Evolutionary conservation across 495 filamentous ascomycete species (phyloP).

Genomic region (Aspergillus conjunctus): DNA sequence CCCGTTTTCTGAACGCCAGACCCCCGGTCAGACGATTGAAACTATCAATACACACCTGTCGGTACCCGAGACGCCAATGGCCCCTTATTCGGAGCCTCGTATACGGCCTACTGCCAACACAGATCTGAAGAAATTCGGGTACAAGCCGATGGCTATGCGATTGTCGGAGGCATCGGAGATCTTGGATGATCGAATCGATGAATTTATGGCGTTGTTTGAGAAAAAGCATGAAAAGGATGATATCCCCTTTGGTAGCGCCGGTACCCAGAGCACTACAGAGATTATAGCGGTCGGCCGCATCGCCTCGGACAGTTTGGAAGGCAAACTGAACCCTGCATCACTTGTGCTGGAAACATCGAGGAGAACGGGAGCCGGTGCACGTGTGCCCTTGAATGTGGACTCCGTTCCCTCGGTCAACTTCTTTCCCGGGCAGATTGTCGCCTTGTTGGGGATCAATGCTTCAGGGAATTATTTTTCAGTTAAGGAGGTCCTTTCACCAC

Average conservation of each 20-base stretch:
- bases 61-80: slow-evolving; percentile 67
- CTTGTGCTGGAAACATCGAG: slow-evolving; percentile 86
- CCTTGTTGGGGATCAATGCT: slow-evolving; percentile 81
- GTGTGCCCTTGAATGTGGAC: slow-evolving; percentile 78
- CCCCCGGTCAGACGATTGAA: slow-evolving; percentile 79
- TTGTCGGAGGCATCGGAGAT: slow-evolving; percentile 89
- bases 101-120: slow-evolving; percentile 80
- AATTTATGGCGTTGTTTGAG: slow-evolving; percentile 72
- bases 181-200: slow-evolving; percentile 92
- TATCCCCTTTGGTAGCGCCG: slow-evolving; percentile 82
- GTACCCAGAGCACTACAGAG: slow-evolving; percentile 78
- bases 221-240: slow-evolving; percentile 75
- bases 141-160: slow-evolving; percentile 92
- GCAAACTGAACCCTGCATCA: slow-evolving; percentile 79
- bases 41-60: slow-evolving; percentile 77
- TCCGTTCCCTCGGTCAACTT: slow-evolving; percentile 72
- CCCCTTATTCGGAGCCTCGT: slow-evolving; percentile 71
- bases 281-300: slow-evolving; percentile 90
- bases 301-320: slow-evolving; percentile 79
- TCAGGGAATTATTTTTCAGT: slow-evolving; percentile 83
- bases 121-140: slow-evolving; percentile 86
- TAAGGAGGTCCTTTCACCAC: slow-evolving; percentile 71
- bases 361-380: slow-evolving; percentile 76
- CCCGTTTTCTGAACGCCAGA: slow-evolving; percentile 69
- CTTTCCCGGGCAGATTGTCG: slow-evolving; percentile 94